Percentiles rank a stretch among this genome's conserved stretches.
phyloP scores from a whole-genome alignment of 768 basidiomycete species.

The Wakefieldia striispora region DNA sequence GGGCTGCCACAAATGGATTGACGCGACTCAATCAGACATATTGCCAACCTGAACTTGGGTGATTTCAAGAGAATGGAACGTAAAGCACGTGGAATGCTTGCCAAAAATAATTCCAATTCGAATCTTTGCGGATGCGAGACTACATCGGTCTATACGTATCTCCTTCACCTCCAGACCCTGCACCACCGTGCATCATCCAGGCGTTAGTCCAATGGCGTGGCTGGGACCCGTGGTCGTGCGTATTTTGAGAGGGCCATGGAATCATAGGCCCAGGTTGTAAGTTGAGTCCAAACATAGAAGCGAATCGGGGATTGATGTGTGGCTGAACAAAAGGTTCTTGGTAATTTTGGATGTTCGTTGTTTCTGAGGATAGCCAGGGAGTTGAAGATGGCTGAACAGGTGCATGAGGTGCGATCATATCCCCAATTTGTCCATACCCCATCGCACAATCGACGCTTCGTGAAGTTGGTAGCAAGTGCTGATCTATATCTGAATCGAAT shows the following conservation, averaged over 20 bases:
- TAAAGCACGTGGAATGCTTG: slow-evolving; percentile 4
- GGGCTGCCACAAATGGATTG: neutral
- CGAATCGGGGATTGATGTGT: slow-evolving; percentile 83
- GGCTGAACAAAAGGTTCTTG: slow-evolving; percentile 55
- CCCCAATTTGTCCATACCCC: slow-evolving; percentile 42
- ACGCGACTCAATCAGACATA: neutral
- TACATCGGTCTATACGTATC: slow-evolving; percentile 30
- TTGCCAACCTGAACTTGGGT: slow-evolving; percentile 1
- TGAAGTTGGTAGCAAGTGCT: slow-evolving; percentile 44
- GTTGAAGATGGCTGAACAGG: slow-evolving; percentile 8
- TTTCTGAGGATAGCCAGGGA: slow-evolving; percentile 19
- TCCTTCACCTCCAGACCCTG: slow-evolving; percentile 23
- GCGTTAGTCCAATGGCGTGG: slow-evolving; percentile 35
- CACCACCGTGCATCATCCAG: slow-evolving; percentile 36
- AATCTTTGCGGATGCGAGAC: slow-evolving; percentile 7
- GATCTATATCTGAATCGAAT: slow-evolving; percentile 30
- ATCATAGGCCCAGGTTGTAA: slow-evolving; percentile 25
- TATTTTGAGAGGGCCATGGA: slow-evolving; percentile 19
- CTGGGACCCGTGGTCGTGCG: slow-evolving; percentile 9
- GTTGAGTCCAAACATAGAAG: slow-evolving; percentile 58
- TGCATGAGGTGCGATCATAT: slow-evolving; percentile 18
- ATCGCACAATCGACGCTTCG: slow-evolving; percentile 42
- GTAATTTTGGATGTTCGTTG: slow-evolving; percentile 13
- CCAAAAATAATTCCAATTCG: slow-evolving; percentile 16
- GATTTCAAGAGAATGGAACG: too few species aligned